Base-by-base conservation (phyloP, 139 green algal genomes). In the Coccomyxa sp. region DNA sequence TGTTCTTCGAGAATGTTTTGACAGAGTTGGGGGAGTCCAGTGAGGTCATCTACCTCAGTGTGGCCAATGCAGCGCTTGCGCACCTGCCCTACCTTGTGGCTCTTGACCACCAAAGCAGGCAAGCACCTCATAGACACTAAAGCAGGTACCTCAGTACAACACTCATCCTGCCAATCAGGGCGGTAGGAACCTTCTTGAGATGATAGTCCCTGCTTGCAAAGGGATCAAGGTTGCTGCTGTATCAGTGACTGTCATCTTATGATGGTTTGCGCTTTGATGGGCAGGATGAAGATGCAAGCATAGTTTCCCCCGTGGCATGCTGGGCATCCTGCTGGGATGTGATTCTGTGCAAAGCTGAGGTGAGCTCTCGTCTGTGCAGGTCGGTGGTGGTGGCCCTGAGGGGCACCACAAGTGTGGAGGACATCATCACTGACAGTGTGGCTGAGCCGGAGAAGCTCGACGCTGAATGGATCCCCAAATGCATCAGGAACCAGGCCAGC, bases 81-180 rank as follows among this genome's bases (percentile, higher is more conserved):
- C 75, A 80, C 35, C 76, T 93, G 73, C 89, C 89, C 24, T 93
- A 93, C 79, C 73, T 91, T 68, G 72, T 93, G n/a, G 82, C 83
- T 31, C 82, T 92, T 39, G 82, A 93, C 68, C 71, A 74, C 10
- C 31, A 64, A 7, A 64, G 50, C 50, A 64, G 50, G 50, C 50
- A 64, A 64, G 3, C 50, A 31, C 27, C 50, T 64, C 50, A 6
- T 12, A 6, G 5, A 4, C 5, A 64, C 27, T 7, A 18, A 18
- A 64, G 2, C 27, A 64, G 50, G 50, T 2, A 31, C 18, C 50
- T 64, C 50, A 31, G 10, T 58, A 58, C n/a, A n/a, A n/a, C n/a
- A n/a, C n/a, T n/a, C n/a, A n/a, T n/a, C n/a, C n/a, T n/a, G n/a
- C n/a, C n/a, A n/a, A n/a, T n/a, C n/a, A n/a, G n/a, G n/a, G n/a